These are phyloP conservation scores for Nyssa sinensis DNA, from an alignment of 148 eudicot genomes.

Conservation along the genomic window DNA sequence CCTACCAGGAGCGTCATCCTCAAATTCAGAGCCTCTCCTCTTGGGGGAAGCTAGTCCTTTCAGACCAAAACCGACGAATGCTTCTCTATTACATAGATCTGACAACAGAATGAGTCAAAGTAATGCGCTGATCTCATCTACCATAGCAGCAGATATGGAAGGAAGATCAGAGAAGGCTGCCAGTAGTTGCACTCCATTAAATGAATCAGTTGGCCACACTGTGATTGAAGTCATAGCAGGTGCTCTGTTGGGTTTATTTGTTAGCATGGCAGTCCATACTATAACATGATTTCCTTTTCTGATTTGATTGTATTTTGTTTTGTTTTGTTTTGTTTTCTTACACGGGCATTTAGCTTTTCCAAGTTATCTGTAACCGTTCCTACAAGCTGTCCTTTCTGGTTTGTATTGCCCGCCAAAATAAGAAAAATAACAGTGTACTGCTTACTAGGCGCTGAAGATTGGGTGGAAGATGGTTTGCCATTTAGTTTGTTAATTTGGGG, in stretches of 20 bases:
- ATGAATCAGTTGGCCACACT: slow-evolving; percentile 85
- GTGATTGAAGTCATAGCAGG: slow-evolving; percentile 84
- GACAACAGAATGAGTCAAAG: slow-evolving; percentile 18
- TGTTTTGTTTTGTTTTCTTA: neutral
- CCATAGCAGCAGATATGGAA: slow-evolving; percentile 12
- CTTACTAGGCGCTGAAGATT: too few relatives aligned
- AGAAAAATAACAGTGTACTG: too few relatives aligned
- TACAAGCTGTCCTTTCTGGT: too few relatives aligned
- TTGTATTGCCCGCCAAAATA: too few relatives aligned
- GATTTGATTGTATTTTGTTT: neutral
- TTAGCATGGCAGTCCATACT: slow-evolving; percentile 51
- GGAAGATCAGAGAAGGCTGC: slow-evolving; percentile 19
- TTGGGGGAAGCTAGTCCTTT: slow-evolving; percentile 24
- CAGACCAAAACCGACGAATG: slow-evolving; percentile 11
- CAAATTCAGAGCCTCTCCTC: slow-evolving; percentile 20
- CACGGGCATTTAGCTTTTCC: neutral
- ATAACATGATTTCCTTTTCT: slow-evolving; percentile 4
- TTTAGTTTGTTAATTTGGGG: too few relatives aligned
- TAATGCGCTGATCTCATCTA: slow-evolving; percentile 3
- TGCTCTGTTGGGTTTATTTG: slow-evolving; percentile 70
- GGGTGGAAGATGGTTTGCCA: too few relatives aligned
- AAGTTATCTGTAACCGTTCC: neutral
- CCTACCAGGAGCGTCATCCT: slow-evolving; percentile 21
- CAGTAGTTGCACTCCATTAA: slow-evolving; percentile 24
- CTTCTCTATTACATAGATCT: slow-evolving; percentile 26